These are phyloP conservation scores for Powellomyces hirtus DNA, from an alignment of 192 early-diverging fungal genomes.

Conservation along the genomic window DNA sequence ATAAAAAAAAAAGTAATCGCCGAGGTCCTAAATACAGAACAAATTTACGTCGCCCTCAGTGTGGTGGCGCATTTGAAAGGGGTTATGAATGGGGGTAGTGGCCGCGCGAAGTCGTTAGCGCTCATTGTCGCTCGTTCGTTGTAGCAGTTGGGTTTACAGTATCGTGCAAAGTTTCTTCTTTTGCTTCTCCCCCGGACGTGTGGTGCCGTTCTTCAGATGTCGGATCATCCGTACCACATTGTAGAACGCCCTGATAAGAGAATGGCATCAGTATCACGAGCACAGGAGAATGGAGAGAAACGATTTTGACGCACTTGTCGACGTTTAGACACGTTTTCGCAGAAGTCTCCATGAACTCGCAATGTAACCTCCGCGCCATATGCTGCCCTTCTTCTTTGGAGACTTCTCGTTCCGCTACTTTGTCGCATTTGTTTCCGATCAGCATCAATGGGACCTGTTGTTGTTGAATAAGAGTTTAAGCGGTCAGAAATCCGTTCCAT, in stretches of 20 bases:
- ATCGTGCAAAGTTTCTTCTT: slow-evolving; percentile 37
- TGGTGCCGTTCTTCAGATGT: slow-evolving; percentile 6
- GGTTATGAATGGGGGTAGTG: no score
- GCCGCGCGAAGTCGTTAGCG: no score
- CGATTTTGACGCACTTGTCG: slow-evolving; percentile 53
- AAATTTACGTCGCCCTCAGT: no score
- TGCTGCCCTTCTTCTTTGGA: slow-evolving; percentile 74
- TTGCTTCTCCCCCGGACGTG: slow-evolving; percentile 6
- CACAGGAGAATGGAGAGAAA: neutral
- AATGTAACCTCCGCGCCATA: slow-evolving; percentile 70
- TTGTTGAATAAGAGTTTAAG: no score
- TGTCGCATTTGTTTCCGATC: slow-evolving; percentile 93
- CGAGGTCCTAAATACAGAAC: no score
- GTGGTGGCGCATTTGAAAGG: no score
- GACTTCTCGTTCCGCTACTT: slow-evolving; percentile 80
- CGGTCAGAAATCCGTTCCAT: neutral
- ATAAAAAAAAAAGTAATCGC: no score
- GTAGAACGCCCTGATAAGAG: slow-evolving; percentile 61
- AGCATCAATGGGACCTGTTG: slow-evolving; percentile 73
- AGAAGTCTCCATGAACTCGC: slow-evolving; percentile 86
- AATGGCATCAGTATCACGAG: neutral
- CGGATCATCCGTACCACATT: slow-evolving; percentile 80
- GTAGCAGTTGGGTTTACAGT: no score
- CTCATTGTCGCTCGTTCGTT: no score
- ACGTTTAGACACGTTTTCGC: slow-evolving; percentile 93